Percentiles rank a stretch among this genome's conserved stretches.
phyloP scores from a whole-genome alignment of 805 yeast genomes.

The Ogataea henricii region DNA sequence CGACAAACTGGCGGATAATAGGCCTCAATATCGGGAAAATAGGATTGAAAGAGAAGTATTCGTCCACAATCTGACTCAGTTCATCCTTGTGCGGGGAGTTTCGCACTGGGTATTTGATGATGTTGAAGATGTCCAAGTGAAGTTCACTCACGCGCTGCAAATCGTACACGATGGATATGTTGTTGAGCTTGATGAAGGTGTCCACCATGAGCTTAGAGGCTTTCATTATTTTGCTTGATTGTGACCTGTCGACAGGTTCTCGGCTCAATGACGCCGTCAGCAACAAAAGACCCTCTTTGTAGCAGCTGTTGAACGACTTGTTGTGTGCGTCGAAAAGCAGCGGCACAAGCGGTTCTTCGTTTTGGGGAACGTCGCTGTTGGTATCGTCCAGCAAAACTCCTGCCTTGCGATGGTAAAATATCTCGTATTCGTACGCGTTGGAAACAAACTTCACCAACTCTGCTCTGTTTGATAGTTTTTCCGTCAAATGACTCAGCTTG shows the following conservation, averaged over 20 bases:
- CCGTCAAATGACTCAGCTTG: constrained; percentile 13
- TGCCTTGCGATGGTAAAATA: constrained; percentile 20
- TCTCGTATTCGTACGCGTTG: constrained; percentile 19
- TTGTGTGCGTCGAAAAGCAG: constrained; percentile 21
- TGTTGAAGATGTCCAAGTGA: constrained; percentile 23
- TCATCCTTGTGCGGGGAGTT: neutral
- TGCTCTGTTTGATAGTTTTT: constrained; percentile 12
- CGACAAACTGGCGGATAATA: constrained; percentile 16
- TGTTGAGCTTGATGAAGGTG: constrained; percentile 17
- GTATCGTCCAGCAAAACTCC: constrained; percentile 23
- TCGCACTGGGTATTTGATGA: constrained; percentile 21
- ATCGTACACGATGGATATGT: constrained; percentile 21
- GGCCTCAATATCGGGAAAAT: constrained; percentile 30
- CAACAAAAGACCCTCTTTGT: constrained; percentile 23
- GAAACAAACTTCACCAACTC: constrained; percentile 13
- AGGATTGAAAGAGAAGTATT: constrained; percentile 28
- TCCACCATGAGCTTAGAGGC: constrained; percentile 23
- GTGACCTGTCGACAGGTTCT: neutral
- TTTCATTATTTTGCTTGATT: constrained; percentile 11
- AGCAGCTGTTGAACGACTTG: constrained; percentile 21
- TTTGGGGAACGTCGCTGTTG: constrained; percentile 11
- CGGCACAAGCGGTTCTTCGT: constrained; percentile 17
- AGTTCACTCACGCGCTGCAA: constrained; percentile 21
- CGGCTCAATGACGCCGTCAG: constrained; percentile 18
- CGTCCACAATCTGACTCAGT: constrained; percentile 19